A percentile compares a stretch with the other conserved stretches of the same genome.
These are phyloP conservation scores for Luzula sylvatica DNA, from an alignment of 176 grass and related monocot genomes.

Conservation along the genomic window DNA sequence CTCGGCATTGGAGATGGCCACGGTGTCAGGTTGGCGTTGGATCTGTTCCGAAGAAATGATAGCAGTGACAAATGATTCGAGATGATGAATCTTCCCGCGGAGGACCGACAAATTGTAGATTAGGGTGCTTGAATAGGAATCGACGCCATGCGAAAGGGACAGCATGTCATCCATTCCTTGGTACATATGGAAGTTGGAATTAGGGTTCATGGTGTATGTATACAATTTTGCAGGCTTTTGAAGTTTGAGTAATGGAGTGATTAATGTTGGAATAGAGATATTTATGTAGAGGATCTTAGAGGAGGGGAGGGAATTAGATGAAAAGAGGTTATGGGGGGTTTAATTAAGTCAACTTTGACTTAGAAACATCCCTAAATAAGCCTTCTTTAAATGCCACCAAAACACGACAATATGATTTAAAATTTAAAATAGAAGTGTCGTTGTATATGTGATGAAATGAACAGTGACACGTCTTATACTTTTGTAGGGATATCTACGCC, in stretches of 20 bases:
- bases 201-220: background rate
- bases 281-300: background rate
- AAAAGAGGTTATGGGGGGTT: background rate
- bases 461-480: background rate
- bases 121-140: background rate
- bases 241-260: background rate
- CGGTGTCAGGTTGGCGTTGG: too few species aligned
- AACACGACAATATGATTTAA: background rate
- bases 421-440: background rate
- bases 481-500: background rate
- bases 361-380: background rate
- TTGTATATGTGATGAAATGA: background rate
- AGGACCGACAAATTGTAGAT: background rate
- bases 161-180: background rate
- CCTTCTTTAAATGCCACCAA: constrained; percentile 1
- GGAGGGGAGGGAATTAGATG: background rate
- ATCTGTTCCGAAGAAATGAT: too few species aligned
- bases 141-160: background rate
- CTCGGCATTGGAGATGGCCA: background rate
- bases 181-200: background rate
- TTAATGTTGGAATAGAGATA: background rate
- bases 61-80: too few species aligned
- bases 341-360: constrained; percentile 1
- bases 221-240: background rate
- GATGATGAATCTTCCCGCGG: too few species aligned